Conservation (phyloP, 176 grass and related monocot species). For the Triticum turgidum region DNA sequence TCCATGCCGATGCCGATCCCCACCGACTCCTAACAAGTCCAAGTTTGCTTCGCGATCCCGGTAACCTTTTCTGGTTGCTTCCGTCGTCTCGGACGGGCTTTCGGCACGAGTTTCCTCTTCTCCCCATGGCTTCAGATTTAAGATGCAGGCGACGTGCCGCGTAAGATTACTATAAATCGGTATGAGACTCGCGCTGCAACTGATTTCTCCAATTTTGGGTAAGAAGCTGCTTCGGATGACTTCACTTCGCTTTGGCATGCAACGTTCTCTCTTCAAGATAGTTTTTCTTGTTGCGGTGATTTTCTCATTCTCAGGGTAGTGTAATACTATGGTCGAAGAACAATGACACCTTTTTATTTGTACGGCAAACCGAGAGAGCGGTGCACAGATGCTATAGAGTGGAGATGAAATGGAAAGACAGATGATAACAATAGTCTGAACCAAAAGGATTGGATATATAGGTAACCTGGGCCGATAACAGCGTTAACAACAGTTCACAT, state of each 20-base stretch:
- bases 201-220: background rate
- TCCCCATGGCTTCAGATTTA: background rate
- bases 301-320: too few species aligned
- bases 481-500: too few species aligned
- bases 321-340: too few species aligned
- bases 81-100: background rate
- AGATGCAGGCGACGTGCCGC: background rate
- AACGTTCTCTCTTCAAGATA: background rate
- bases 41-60: conserved; percentile 34
- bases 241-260: background rate
- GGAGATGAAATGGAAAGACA: too few species aligned
- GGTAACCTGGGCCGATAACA: too few species aligned
- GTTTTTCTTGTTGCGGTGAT: background rate
- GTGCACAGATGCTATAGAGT: too few species aligned
- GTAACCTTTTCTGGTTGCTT: conserved; percentile 3
- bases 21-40: conserved; percentile 7
- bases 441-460: too few species aligned
- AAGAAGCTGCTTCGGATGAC: background rate
- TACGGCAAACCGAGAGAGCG: too few species aligned
- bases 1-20: background rate
- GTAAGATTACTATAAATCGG: background rate
- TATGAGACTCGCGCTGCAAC: background rate
- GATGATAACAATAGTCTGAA: too few species aligned
- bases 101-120: background rate
- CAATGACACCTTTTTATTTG: too few species aligned